Evolutionary conservation across 2,329 filamentous ascomycete species (phyloP).

Genomic region (Aureobasidium mangrovei): DNA sequence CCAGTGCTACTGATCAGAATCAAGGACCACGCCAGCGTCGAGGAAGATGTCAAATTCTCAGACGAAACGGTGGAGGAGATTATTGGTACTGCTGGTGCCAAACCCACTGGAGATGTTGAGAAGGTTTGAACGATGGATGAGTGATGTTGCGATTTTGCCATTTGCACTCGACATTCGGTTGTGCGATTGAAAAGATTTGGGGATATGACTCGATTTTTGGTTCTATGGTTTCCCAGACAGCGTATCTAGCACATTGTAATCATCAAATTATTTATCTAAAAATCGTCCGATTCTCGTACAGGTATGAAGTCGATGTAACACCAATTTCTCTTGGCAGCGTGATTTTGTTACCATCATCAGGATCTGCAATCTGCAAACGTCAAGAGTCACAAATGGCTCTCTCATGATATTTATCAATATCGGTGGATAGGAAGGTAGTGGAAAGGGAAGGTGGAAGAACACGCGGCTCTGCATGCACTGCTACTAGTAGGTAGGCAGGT

Average conservation of each 20-base stretch:
- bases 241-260: slow-evolving; percentile 8
- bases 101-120: slow-evolving; percentile 16
- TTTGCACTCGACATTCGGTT: no score
- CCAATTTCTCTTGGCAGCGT: no score
- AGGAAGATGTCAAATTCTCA: slow-evolving; percentile 75
- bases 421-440: not conserved
- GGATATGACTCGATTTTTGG: slow-evolving; percentile 1
- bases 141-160: not conserved
- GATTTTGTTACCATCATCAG: no score
- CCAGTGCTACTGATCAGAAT: slow-evolving; percentile 74
- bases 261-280: slow-evolving; percentile 4
- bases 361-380: no score
- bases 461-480: not conserved
- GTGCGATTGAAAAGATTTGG: no score
- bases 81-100: slow-evolving; percentile 16
- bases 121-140: slow-evolving; percentile 13
- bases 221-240: not conserved
- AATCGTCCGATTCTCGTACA: no score
- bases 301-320: no score
- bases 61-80: slow-evolving; percentile 76
- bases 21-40: slow-evolving; percentile 68
- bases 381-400: not conserved
- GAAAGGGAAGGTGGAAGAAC: not conserved
- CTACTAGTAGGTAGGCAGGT: not conserved
- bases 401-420: not conserved